Evolutionary conservation across 148 eudicot species (phyloP).

Genomic region (Nepenthes mirabilis): DNA sequence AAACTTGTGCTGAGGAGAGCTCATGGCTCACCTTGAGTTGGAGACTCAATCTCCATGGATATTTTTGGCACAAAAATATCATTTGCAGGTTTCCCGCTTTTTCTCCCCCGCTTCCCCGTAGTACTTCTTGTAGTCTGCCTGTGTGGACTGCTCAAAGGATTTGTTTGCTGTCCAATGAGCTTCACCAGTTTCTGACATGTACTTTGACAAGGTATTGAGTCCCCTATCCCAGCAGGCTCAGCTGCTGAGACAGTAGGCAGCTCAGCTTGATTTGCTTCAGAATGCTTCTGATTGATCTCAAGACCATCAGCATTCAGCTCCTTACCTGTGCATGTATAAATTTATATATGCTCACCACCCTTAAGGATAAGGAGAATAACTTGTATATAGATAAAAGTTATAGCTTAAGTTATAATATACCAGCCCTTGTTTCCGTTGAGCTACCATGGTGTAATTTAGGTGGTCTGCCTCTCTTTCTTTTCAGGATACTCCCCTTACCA

Average conservation of each 20-base stretch:
- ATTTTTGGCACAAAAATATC: slow-evolving; percentile 10
- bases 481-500: slow-evolving; percentile 18
- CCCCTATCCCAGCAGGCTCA: slow-evolving; percentile 9
- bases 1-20: background rate
- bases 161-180: slow-evolving; percentile 12
- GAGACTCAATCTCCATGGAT: slow-evolving; percentile 13
- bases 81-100: slow-evolving; percentile 6
- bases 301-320: slow-evolving; percentile 6
- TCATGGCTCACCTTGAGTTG: slow-evolving; percentile 21
- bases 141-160: slow-evolving; percentile 4
- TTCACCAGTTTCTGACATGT: slow-evolving; percentile 2
- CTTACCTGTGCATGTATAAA: background rate
- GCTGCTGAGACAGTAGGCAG: slow-evolving; percentile 2
- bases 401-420: slow-evolving; percentile 9
- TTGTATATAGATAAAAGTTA: background rate
- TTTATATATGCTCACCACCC: background rate
- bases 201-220: slow-evolving; percentile 5
- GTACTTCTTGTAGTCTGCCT: slow-evolving; percentile 9
- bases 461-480: slow-evolving; percentile 64
- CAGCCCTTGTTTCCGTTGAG: slow-evolving; percentile 16
- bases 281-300: slow-evolving; percentile 10
- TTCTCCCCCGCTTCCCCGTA: slow-evolving; percentile 10
- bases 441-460: slow-evolving; percentile 19
- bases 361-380: slow-evolving; percentile 1
- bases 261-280: slow-evolving; percentile 12